phyloP scores from a whole-genome alignment of 805 yeast species.

The Candida nanaspora region DNA sequence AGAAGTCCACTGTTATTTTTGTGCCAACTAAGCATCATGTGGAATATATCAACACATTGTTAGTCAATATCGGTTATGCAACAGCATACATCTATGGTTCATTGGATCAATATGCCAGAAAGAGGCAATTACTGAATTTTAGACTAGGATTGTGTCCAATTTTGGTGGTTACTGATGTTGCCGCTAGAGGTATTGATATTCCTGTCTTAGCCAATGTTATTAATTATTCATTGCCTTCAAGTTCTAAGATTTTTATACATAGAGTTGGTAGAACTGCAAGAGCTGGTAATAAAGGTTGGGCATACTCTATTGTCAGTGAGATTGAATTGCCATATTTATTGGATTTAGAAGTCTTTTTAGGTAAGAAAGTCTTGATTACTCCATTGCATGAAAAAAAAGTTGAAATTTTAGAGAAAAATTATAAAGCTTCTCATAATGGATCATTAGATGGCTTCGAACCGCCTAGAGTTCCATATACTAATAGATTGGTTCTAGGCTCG shows the following conservation, averaged over 20 bases:
- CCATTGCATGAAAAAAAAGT: constrained; percentile 60
- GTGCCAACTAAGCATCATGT: constrained; percentile 98
- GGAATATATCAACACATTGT: constrained; percentile 70
- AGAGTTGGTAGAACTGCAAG: constrained; percentile 99
- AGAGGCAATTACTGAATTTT: constrained; percentile 78
- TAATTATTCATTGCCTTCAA: constrained; percentile 83
- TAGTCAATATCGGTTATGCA: constrained; percentile 76
- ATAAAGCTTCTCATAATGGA: constrained; percentile 31
- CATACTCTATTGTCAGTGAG: constrained; percentile 81
- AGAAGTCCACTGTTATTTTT: constrained; percentile 81
- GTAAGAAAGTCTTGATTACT: constrained; percentile 68
- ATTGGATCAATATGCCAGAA: constrained; percentile 91
- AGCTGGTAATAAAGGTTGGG: constrained; percentile 98
- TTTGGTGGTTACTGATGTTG: constrained; percentile 96
- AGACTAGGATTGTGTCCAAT: constrained; percentile 76
- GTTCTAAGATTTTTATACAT: constrained; percentile 90
- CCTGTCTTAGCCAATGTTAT: constrained; percentile 94
- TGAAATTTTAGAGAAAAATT: constrained; percentile 40
- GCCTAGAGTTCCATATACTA: constrained; percentile 64
- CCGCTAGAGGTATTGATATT: constrained; percentile 98
- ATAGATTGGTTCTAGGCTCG: constrained; percentile 76
- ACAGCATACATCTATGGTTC: constrained; percentile 89
- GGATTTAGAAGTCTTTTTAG: constrained; percentile 86
- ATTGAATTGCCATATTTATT: constrained; percentile 83
- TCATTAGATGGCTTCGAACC: constrained; percentile 26